Evolutionary conservation across 2,329 filamentous ascomycete genomes (phyloP), one percentile per base, ranked within the genome.

Genomic region (Colletotrichum sp.): DNA sequence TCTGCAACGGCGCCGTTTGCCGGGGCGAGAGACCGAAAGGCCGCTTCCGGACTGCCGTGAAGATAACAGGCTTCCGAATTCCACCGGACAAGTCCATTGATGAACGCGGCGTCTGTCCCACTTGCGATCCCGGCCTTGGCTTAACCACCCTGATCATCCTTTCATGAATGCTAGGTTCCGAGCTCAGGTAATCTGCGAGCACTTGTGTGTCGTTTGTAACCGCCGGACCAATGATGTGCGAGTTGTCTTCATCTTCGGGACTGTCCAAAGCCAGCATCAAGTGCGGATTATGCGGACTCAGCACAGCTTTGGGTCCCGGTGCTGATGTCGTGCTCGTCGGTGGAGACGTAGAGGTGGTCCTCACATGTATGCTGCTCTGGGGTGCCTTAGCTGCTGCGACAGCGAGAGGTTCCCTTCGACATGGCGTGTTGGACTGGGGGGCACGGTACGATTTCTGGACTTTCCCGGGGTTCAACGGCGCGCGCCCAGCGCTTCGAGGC

Each of bases 151-250:
- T 80, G n/a, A 78, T 78, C 70, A 78, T 77, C 28, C 76, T 83
- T 84, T 70, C 81, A 78, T 30, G 85, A 83, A 21, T 76, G 16
- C 49, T 76, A 3, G 69, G 72, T 21, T 77, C 76, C 7, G 76
- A 76, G 10, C 88, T 88, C 74, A 92, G 87, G 72, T 91, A 92
- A 68, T 90, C 88, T n/a, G 91, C 89, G 62, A 93, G 85, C 13
- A 93, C 87, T 69, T 92, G 90, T 2, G 89, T 91, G 82, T 93
- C 91, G 65, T 89, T 89, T 7, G 90, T 91, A 8, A 90, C 87
- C 8, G 90, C 89, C 0, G 91, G 91, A 0, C 91, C 90, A 68
- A 93, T 88, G 74, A 93, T 92, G 78, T 92, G 89, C 4, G 87
- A 85, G 76, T 86, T 88, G 30, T 87, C 83, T 71, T 83, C 82